These are phyloP conservation scores for Saccharum hybrid DNA, from an alignment of 202 grass and related monocot species.

Conservation along the genomic window DNA sequence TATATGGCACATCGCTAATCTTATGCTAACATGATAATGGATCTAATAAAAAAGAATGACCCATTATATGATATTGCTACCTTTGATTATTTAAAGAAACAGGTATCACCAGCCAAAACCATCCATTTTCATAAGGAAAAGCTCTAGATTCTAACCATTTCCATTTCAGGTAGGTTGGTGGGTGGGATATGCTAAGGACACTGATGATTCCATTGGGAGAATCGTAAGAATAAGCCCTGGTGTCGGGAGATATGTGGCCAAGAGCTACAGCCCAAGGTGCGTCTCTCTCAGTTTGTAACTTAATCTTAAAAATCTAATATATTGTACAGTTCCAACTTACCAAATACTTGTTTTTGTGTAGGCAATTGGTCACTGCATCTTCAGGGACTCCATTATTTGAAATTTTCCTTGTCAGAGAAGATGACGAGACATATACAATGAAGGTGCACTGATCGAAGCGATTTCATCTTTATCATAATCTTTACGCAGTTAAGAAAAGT, in stretches of 20 bases:
- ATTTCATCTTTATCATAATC: constrained; percentile 31
- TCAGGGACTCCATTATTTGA: constrained; percentile 86
- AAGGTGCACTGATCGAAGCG: constrained; percentile 61
- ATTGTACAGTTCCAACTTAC: constrained; percentile 30
- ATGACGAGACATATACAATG: constrained; percentile 67
- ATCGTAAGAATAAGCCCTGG: constrained; percentile 82
- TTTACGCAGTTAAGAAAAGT: constrained; percentile 35
- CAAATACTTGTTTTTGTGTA: constrained; percentile 37
- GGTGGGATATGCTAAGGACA: constrained; percentile 78
- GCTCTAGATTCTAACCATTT: constrained; percentile 40
- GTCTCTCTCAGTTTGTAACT: neutral
- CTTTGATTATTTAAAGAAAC: neutral
- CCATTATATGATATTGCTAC: neutral
- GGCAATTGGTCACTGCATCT: constrained; percentile 83
- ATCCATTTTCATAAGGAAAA: neutral
- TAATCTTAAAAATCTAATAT: neutral
- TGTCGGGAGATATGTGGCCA: constrained; percentile 88
- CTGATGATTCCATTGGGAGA: constrained; percentile 75
- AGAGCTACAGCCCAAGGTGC: constrained; percentile 91
- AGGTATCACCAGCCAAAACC: neutral
- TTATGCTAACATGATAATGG: neutral
- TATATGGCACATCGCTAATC: no score
- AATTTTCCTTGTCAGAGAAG: constrained; percentile 80
- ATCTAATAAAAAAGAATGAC: neutral
- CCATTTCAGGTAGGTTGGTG: constrained; percentile 93